Conservation (phyloP, 345 rosid genomes). For the Excoecaria cochinchinensis region DNA sequence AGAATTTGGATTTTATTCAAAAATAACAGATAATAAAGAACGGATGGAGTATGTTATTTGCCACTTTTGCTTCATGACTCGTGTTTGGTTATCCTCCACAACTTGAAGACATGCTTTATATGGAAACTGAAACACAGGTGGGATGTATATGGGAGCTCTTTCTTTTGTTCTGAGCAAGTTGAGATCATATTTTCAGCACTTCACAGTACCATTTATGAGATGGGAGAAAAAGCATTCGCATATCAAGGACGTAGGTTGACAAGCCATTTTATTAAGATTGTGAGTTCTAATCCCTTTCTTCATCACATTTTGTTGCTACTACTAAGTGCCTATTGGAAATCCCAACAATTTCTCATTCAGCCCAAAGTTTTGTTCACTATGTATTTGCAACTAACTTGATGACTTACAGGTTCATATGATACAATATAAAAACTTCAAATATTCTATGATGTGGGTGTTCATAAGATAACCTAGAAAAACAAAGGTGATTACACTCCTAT, state of each 20-base stretch:
- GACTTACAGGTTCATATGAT: neutral
- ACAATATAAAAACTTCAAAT: neutral
- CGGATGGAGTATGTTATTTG: conserved; percentile 19
- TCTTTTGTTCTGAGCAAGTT: conserved; percentile 69
- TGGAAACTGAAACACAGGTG: conserved; percentile 47
- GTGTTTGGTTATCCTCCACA: conserved; percentile 13
- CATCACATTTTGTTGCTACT: neutral
- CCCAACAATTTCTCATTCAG: neutral
- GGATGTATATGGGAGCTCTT: conserved; percentile 46
- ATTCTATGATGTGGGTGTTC: neutral
- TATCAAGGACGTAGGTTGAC: conserved; percentile 67
- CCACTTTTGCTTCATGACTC: conserved; percentile 10
- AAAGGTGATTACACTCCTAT: neutral
- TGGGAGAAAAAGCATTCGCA: conserved; percentile 52
- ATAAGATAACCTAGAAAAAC: neutral
- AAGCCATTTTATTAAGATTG: conserved; percentile 52
- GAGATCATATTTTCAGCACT: conserved; percentile 73
- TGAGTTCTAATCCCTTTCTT: conserved; percentile 25
- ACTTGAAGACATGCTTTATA: conserved; percentile 10
- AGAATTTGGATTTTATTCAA: too few species aligned
- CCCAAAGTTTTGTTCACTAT: neutral
- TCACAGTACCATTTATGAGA: conserved; percentile 62
- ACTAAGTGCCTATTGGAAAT: neutral
- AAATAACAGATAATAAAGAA: too few species aligned
- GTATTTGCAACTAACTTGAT: neutral